Evolutionary conservation across 176 grass and related monocot species (phyloP).

Genomic region (Cocos nucifera): DNA sequence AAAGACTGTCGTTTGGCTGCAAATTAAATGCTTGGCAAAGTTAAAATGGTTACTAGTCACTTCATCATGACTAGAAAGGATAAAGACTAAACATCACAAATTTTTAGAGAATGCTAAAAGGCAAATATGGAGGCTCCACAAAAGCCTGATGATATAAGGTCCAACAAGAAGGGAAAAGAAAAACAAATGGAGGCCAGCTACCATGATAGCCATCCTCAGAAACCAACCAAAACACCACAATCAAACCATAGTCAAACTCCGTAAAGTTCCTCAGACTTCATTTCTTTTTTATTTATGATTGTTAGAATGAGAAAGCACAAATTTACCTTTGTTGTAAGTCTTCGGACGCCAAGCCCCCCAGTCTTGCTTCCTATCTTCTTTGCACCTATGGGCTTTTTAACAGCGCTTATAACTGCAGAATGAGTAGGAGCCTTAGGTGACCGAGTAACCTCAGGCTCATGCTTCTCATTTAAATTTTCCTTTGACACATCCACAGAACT

Average conservation of each 20-base stretch:
- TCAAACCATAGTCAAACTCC: too few species aligned
- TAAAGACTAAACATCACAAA: not conserved
- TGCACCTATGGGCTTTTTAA: conserved; percentile 62
- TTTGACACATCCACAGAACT: conserved; percentile 32
- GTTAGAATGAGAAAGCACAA: not conserved
- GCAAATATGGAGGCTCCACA: too few species aligned
- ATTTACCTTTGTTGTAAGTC: conserved; percentile 65
- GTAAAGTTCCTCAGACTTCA: too few species aligned
- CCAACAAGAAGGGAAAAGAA: too few species aligned
- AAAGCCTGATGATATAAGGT: too few species aligned
- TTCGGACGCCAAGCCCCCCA: conserved; percentile 73
- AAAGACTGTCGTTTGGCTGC: conserved; percentile 70
- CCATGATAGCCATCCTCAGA: too few species aligned
- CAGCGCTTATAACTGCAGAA: conserved; percentile 38
- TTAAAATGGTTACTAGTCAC: not conserved
- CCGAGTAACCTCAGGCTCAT: conserved; percentile 23
- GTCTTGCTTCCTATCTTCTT: conserved; percentile 65
- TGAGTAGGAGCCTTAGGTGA: conserved; percentile 43
- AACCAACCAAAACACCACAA: too few species aligned
- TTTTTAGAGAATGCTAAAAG: not conserved
- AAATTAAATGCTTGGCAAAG: conserved; percentile 3
- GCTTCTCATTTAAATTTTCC: conserved; percentile 45
- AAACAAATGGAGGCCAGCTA: too few species aligned
- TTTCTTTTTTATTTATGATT: too few species aligned
- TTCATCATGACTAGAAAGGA: too few species aligned